Conservation (phyloP, 2,329 filamentous ascomycete species). For the Hortaea werneckii region DNA sequence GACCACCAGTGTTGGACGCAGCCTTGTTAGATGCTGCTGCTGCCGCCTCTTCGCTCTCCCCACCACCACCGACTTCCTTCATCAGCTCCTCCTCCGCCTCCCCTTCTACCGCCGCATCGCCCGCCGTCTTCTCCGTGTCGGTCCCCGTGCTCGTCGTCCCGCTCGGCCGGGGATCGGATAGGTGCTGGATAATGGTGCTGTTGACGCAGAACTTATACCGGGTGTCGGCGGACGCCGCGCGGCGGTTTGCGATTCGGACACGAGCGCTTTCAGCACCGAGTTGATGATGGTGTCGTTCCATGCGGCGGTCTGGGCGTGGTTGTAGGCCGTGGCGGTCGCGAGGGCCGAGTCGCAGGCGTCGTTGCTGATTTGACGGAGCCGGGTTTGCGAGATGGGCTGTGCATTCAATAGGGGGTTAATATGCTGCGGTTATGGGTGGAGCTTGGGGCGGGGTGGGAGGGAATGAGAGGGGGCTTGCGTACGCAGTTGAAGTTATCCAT, state of each 20-base stretch:
- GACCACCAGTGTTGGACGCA: conserved; percentile 15
- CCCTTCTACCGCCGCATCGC: conserved; percentile 27
- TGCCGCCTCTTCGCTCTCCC: conserved; percentile 54
- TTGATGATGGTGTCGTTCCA: conserved; percentile 94
- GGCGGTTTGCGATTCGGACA: conserved; percentile 48
- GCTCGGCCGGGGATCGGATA: conserved; percentile 56
- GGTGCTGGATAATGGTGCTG: conserved; percentile 95
- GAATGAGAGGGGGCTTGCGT: too few species aligned
- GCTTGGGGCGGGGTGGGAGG: too few species aligned
- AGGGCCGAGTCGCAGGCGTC: conserved; percentile 78
- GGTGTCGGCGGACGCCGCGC: conserved; percentile 41
- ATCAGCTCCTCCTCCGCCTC: background rate
- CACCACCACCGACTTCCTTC: conserved; percentile 2
- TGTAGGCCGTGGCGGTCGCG: conserved; percentile 65
- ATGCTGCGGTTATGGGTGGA: too few species aligned
- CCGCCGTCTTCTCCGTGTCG: conserved; percentile 14
- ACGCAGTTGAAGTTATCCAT: too few species aligned
- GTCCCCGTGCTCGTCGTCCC: conserved; percentile 48
- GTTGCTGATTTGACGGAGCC: conserved; percentile 75
- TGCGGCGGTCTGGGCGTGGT: conserved; percentile 70
- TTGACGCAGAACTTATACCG: conserved; percentile 90
- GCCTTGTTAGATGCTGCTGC: too few species aligned
- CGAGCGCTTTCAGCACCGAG: conserved; percentile 65
- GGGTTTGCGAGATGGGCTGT: conserved; percentile 64
- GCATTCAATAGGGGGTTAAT: background rate